Percentiles rank a stretch among this genome's conserved stretches.
Conservation (phyloP, 2,329 filamentous ascomycete species). For the Epichloe aotearoae region DNA sequence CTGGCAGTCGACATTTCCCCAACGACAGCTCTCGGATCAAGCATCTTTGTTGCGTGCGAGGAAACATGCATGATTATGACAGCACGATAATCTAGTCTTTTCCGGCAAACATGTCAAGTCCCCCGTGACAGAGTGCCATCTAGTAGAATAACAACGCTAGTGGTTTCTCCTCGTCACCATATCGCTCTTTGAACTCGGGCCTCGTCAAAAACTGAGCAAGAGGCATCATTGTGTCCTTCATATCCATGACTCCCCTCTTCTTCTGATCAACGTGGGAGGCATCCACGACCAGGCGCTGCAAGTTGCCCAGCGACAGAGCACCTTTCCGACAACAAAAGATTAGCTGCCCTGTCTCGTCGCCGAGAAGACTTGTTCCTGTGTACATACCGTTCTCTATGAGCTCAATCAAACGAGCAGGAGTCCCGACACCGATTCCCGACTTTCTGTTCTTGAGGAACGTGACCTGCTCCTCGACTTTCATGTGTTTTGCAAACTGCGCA, state of each 20-base stretch:
- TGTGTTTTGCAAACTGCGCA: constrained; percentile 81
- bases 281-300: constrained; percentile 77
- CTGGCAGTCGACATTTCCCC: not conserved
- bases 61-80: not conserved
- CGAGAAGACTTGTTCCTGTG: not conserved
- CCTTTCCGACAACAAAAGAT: constrained; percentile 24
- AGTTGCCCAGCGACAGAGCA: constrained; percentile 53
- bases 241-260: constrained; percentile 85
- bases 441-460: constrained; percentile 56
- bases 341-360: not conserved
- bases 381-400: constrained; percentile 66
- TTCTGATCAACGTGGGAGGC: constrained; percentile 90
- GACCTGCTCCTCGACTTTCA: constrained; percentile 82
- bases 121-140: constrained; percentile 1
- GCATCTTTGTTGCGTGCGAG: not conserved
- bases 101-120: not conserved
- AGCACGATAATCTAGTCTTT: too few species aligned
- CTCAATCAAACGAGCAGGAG: constrained; percentile 69
- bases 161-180: constrained; percentile 43
- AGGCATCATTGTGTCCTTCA: constrained; percentile 82
- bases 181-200: constrained; percentile 58
- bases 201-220: constrained; percentile 62
- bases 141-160: constrained; percentile 55
- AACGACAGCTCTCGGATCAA: not conserved
- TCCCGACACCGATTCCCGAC: constrained; percentile 82